phyloP scores from a whole-genome alignment of 441 rosid genomes.

The Metrosideros polymorpha region DNA sequence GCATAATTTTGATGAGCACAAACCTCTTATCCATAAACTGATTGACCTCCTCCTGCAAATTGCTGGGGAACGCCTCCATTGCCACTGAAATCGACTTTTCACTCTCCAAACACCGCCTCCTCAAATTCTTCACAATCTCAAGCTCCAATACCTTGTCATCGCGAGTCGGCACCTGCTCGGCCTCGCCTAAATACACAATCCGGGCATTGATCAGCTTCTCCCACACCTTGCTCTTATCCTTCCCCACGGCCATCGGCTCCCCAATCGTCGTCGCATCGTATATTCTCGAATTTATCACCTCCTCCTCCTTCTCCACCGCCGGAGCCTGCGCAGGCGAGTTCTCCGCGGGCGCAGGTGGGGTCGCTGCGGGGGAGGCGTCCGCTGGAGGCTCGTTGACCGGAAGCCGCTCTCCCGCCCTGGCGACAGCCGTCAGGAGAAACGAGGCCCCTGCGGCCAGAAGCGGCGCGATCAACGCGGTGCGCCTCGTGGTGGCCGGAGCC shows the following conservation, averaged over 20 bases:
- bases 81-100: slow-evolving; percentile 56
- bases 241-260: slow-evolving; percentile 82
- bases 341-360: neutral
- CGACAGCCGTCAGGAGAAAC: slow-evolving; percentile 23
- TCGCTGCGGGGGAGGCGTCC: neutral
- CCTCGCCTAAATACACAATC: slow-evolving; percentile 82
- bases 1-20: neutral
- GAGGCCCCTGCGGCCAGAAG: slow-evolving; percentile 37
- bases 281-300: slow-evolving; percentile 35
- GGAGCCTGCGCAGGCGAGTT: neutral
- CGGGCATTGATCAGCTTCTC: slow-evolving; percentile 76
- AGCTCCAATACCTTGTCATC: slow-evolving; percentile 82
- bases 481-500: slow-evolving; percentile 1
- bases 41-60: slow-evolving; percentile 60
- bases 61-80: slow-evolving; percentile 70
- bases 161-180: slow-evolving; percentile 76
- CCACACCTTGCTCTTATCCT: slow-evolving; percentile 75
- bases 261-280: slow-evolving; percentile 85
- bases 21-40: slow-evolving; percentile 62
- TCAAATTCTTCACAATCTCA: slow-evolving; percentile 52
- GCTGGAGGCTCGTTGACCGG: neutral
- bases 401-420: slow-evolving; percentile 13
- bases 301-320: slow-evolving; percentile 19
- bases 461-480: slow-evolving; percentile 36
- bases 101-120: slow-evolving; percentile 44